These are phyloP conservation scores for Dichotomopilus funicola DNA, from an alignment of 2,329 filamentous ascomycete species.

Conservation along the genomic window DNA sequence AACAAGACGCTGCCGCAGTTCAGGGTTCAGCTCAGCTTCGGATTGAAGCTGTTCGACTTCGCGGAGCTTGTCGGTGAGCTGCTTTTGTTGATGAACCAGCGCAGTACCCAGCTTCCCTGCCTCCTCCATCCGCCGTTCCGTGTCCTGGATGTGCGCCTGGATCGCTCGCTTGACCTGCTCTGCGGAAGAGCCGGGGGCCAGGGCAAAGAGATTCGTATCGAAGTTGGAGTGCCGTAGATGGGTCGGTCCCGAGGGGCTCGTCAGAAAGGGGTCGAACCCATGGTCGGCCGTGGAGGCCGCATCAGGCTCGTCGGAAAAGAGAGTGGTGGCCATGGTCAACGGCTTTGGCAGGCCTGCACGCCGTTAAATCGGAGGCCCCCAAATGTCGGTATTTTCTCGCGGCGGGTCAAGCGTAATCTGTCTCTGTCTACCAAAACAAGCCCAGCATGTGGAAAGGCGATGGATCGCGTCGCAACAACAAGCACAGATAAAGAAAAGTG, in stretches of 20 bases:
- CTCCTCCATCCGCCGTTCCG: constrained; percentile 83
- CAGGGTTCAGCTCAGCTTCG: constrained; percentile 73
- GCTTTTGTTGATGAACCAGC: constrained; percentile 77
- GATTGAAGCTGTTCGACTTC: constrained; percentile 75
- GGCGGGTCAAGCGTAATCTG: constrained; percentile 8
- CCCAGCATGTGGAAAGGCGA: constrained; percentile 14
- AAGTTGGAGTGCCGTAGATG: constrained; percentile 75
- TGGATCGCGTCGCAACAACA: constrained; percentile 1
- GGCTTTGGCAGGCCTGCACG: constrained; percentile 7
- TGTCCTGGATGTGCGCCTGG: constrained; percentile 87
- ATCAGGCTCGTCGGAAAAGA: constrained; percentile 22
- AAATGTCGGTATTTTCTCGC: constrained; percentile 2
- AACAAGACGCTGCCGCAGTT: constrained; percentile 72
- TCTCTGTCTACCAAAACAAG: constrained; percentile 12
- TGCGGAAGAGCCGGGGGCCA: constrained; percentile 71
- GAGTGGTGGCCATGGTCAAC: constrained; percentile 21
- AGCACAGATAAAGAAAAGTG: constrained; percentile 6
- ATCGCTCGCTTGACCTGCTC: constrained; percentile 82
- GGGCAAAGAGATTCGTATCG: constrained; percentile 70
- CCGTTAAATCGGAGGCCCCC: constrained; percentile 1
- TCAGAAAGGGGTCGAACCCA: constrained; percentile 51
- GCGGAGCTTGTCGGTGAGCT: constrained; percentile 72
- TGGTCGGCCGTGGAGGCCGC: constrained; percentile 17
- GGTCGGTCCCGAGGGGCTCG: constrained; percentile 37
- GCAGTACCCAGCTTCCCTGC: constrained; percentile 83